Conservation (phyloP, 345 rosid genomes). For the Aquilaria yunnanensis region DNA sequence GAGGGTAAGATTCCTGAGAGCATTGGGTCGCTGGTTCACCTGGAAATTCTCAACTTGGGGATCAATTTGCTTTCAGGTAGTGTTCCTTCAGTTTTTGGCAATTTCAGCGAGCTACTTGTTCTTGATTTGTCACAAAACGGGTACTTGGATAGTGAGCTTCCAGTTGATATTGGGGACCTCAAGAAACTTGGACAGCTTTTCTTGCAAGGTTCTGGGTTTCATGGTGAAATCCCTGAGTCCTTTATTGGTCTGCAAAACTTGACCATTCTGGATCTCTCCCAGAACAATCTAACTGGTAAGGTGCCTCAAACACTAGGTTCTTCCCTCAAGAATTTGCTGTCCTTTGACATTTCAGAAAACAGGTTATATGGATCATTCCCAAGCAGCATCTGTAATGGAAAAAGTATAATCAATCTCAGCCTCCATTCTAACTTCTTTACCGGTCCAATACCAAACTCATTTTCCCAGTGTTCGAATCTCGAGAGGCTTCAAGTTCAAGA, state of each 20-base stretch:
- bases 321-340: conserved; percentile 57
- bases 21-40: conserved; percentile 50
- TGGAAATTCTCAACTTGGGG: conserved; percentile 64
- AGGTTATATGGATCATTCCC: conserved; percentile 74
- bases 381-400: conserved; percentile 53
- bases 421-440: conserved; percentile 70
- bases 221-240: conserved; percentile 70
- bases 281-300: conserved; percentile 72
- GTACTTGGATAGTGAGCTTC: conserved; percentile 60
- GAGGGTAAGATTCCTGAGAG: conserved; percentile 78
- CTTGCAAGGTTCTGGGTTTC: conserved; percentile 72
- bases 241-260: conserved; percentile 53
- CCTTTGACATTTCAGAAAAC: conserved; percentile 80
- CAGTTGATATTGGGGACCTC: conserved; percentile 61
- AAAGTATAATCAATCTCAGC: conserved; percentile 48
- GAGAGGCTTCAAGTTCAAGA: conserved; percentile 88
- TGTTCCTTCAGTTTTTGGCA: conserved; percentile 61
- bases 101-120: conserved; percentile 58
- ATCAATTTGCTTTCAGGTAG: conserved; percentile 69
- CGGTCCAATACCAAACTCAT: conserved; percentile 56
- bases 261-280: conserved; percentile 57
- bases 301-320: conserved; percentile 43
- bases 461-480: conserved; percentile 53
- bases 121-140: conserved; percentile 83
- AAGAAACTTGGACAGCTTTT: conserved; percentile 67